Evolutionary conservation across 2,329 filamentous ascomycete genomes (phyloP), one percentile per base, ranked within the genome.

Genomic region (Aureobasidium pullulans): DNA sequence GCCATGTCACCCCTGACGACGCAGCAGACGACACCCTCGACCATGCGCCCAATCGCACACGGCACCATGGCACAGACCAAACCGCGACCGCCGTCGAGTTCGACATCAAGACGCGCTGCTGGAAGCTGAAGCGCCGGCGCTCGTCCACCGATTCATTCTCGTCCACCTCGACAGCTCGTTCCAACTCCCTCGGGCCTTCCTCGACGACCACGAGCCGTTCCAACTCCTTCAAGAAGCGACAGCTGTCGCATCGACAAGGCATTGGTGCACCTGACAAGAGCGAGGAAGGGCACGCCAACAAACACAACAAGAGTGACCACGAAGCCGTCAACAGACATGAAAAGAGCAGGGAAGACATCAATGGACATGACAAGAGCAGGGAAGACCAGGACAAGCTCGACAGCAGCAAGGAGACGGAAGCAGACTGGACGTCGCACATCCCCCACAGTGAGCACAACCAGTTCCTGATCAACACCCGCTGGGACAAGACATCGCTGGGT

Each of bases 401-500:
- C n/a, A n/a, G n/a, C n/a, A n/a, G n/a, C n/a, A n/a, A n/a, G n/a
- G n/a, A 28, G 7, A 50, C 23, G 32, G 28, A n/a, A 13, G n/a
- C n/a, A 15, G 32, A 50, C n/a, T 50, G 47, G 47, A 50, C 47
- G 6, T 6, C 13, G 16, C 32, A 50, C 2, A 50, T 50, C 36
- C 47, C 47, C 2, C 28, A 28, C 29, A 50, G 32, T 16, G 32
- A 36, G 19, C 47, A 50, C 47, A 50, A 50, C 19, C 47, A n/a
- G 16, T 50, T 50, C 10, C 16, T 50, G 4, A 36, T 50, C 34
- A 39, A 50, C 47, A 50, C 47, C 2, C 47, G 19, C 31, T 50
- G 32, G 47, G 47, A 50, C 16, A 50, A 39, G 47, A 50, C 47
- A 15, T 31, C 28, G 16, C 47, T 86, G 79, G n/a, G 77, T 6